phyloP scores from a whole-genome alignment of 202 grass and related monocot genomes.

The Carex sylvatica region DNA sequence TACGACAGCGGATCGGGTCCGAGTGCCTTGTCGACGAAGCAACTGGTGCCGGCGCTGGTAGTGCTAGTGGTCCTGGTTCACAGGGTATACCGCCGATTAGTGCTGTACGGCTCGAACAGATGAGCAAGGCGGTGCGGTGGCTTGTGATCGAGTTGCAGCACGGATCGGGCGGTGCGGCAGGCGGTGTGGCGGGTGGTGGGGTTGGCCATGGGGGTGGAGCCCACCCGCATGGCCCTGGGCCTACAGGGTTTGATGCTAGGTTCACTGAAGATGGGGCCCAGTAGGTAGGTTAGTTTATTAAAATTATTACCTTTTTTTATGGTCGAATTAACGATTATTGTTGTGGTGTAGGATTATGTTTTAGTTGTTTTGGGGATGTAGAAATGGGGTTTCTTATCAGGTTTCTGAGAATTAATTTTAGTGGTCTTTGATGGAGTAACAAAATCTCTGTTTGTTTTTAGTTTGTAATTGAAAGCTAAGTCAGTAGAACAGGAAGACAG shows the following conservation, averaged over 20 bases:
- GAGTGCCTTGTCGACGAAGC: conserved; percentile 98
- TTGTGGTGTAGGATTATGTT: conserved; percentile 11
- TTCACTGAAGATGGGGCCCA: conserved; percentile 67
- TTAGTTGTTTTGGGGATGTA: background rate
- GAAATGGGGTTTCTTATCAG: background rate
- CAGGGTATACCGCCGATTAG: conserved; percentile 85
- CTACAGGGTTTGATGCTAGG: conserved; percentile 45
- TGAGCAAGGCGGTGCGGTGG: conserved; percentile 98
- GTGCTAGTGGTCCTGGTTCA: conserved; percentile 25
- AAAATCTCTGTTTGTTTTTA: too few relatives aligned
- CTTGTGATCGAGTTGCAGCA: conserved; percentile 96
- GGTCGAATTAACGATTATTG: background rate
- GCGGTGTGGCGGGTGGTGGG: conserved; percentile 14
- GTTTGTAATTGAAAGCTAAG: background rate
- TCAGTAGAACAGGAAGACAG: background rate
- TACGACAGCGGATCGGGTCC: conserved; percentile 90
- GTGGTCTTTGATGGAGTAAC: background rate
- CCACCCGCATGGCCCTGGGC: conserved; percentile 21
- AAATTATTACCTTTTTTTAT: background rate
- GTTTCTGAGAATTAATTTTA: background rate
- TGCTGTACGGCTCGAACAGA: conserved; percentile 93
- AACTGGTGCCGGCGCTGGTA: conserved; percentile 42
- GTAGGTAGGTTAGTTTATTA: conserved; percentile 51
- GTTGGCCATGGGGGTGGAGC: conserved; percentile 4
- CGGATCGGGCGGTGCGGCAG: conserved; percentile 43